phyloP scores from a whole-genome alignment of 2,329 filamentous ascomycete species.

The Gremmenia infestans region DNA sequence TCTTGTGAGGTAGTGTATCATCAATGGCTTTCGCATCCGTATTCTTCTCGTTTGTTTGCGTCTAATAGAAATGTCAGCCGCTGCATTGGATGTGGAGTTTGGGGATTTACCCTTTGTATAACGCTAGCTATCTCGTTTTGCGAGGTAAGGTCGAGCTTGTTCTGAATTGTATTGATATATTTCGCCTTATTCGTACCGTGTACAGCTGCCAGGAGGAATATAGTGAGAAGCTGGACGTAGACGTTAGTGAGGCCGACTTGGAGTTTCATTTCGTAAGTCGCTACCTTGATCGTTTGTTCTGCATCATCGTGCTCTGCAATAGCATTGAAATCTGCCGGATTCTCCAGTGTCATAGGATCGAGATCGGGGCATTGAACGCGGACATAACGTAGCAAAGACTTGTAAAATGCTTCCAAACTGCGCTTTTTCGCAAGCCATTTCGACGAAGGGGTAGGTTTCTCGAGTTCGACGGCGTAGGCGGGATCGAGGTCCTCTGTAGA shows the following conservation, averaged over 20 bases:
- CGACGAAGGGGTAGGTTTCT: slow-evolving; percentile 36
- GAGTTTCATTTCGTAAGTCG: neutral
- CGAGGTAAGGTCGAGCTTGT: slow-evolving; percentile 36
- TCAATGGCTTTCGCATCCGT: neutral
- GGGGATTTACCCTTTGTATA: slow-evolving; percentile 19
- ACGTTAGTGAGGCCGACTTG: slow-evolving; percentile 20
- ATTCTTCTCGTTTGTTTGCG: neutral
- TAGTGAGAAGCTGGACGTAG: slow-evolving; percentile 51
- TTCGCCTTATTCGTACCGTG: slow-evolving; percentile 51
- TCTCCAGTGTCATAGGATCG: slow-evolving; percentile 44
- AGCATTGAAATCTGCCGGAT: slow-evolving; percentile 49
- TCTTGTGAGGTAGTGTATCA: neutral
- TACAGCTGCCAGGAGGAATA: slow-evolving; percentile 59
- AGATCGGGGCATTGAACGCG: slow-evolving; percentile 48
- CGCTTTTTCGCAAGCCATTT: slow-evolving; percentile 40
- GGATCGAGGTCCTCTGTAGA: slow-evolving; percentile 53
- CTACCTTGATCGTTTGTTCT: slow-evolving; percentile 49
- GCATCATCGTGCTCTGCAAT: slow-evolving; percentile 53
- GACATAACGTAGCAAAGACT: slow-evolving; percentile 51
- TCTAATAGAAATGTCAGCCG: neutral
- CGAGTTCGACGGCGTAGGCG: slow-evolving; percentile 52
- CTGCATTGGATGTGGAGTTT: neutral
- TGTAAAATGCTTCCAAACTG: slow-evolving; percentile 50
- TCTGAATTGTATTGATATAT: slow-evolving; percentile 46
- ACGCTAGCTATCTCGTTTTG: slow-evolving; percentile 37